Evolutionary conservation across 805 yeast species (phyloP).

Genomic region (Lipomyces lipofer): DNA sequence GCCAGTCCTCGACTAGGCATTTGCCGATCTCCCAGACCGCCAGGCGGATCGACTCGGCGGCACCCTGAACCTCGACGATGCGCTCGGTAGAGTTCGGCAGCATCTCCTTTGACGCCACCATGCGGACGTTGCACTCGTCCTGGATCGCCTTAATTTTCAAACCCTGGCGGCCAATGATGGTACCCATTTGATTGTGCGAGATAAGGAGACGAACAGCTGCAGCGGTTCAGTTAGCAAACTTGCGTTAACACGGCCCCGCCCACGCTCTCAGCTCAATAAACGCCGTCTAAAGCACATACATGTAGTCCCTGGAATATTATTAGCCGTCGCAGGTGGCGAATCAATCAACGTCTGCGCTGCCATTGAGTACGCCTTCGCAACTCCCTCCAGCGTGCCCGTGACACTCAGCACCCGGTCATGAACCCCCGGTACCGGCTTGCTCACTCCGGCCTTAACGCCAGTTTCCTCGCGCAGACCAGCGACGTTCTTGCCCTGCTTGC

Average conservation of each 20-base stretch:
- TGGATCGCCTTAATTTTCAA: slow-evolving; percentile 76
- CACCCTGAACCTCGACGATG: slow-evolving; percentile 83
- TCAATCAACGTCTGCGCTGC: slow-evolving; percentile 66
- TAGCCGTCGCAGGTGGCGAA: slow-evolving; percentile 57
- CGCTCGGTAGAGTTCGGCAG: slow-evolving; percentile 82
- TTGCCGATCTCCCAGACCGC: slow-evolving; percentile 62
- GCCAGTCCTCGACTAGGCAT: slow-evolving; percentile 73
- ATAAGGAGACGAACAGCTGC: slow-evolving; percentile 67
- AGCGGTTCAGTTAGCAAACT: slow-evolving; percentile 41
- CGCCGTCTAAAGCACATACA: slow-evolving; percentile 1
- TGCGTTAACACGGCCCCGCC: not conserved
- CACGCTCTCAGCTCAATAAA: too few relatives aligned
- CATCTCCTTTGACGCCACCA: slow-evolving; percentile 84
- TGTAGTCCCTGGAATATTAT: slow-evolving; percentile 12
- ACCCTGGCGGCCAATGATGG: slow-evolving; percentile 84
- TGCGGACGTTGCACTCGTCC: slow-evolving; percentile 64
- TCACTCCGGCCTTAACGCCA: slow-evolving; percentile 81
- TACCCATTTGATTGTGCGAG: slow-evolving; percentile 85
- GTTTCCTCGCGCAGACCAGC: slow-evolving; percentile 73
- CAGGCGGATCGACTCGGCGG: slow-evolving; percentile 59
- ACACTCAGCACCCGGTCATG: slow-evolving; percentile 81
- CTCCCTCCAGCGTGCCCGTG: slow-evolving; percentile 67
- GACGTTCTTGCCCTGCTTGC: slow-evolving; percentile 78
- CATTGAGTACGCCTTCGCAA: slow-evolving; percentile 64
- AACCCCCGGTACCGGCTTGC: slow-evolving; percentile 75